These are phyloP conservation scores for Discostella stelligeroides DNA, from an alignment of 108 stramenopile genomes.

Conservation along the genomic window DNA sequence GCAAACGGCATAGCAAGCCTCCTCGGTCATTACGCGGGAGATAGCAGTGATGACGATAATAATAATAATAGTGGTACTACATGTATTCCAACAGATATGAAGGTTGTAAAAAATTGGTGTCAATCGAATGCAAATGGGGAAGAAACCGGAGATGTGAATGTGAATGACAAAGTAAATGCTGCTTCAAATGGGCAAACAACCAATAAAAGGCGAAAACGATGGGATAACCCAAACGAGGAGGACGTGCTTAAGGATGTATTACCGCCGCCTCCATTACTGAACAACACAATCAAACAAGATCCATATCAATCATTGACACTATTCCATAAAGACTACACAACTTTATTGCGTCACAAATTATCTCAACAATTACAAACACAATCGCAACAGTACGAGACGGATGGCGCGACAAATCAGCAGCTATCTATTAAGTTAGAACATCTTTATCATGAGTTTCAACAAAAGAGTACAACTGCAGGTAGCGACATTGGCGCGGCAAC, in stretches of 20 bases:
- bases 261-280: slow-evolving; percentile 15
- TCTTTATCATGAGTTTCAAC: slow-evolving; percentile 12
- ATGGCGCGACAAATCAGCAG: background rate
- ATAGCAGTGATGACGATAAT: background rate
- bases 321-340: slow-evolving; percentile 24
- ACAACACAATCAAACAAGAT: background rate
- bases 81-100: too few relatives aligned
- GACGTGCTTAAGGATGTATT: background rate
- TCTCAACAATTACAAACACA: slow-evolving; percentile 21
- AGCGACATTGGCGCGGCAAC: background rate
- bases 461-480: background rate
- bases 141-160: background rate
- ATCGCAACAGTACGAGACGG: background rate
- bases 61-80: too few relatives aligned
- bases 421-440: slow-evolving; percentile 19
- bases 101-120: background rate
- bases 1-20: slow-evolving; percentile 7
- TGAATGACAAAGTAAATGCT: background rate
- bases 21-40: slow-evolving; percentile 21
- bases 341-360: slow-evolving; percentile 17
- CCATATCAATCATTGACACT: slow-evolving; percentile 18
- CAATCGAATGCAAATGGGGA: background rate
- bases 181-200: background rate
- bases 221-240: background rate
- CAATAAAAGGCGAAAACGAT: slow-evolving; percentile 8